Conservation (phyloP, 2,329 filamentous ascomycete species). For the Shiraia bambusicola region DNA sequence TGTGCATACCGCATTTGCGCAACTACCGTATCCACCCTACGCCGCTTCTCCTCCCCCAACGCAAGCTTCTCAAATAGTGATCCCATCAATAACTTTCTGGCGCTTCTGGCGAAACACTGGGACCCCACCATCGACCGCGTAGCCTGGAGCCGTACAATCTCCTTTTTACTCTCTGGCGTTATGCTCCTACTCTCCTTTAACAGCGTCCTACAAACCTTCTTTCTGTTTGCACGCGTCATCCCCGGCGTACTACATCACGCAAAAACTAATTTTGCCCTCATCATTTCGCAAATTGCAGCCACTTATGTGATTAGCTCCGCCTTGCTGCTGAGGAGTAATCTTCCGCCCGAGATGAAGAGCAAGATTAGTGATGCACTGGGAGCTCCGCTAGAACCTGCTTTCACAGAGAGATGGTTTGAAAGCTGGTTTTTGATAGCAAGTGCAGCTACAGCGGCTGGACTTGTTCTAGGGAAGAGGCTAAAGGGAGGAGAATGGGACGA, state of each 20-base stretch:
- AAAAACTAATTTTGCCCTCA: conserved; percentile 75
- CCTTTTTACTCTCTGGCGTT: conserved; percentile 77
- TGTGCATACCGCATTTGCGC: conserved; percentile 81
- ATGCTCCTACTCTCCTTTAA: conserved; percentile 82
- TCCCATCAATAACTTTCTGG: conserved; percentile 80
- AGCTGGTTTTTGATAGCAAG: conserved; percentile 77
- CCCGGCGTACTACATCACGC: conserved; percentile 71
- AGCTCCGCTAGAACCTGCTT: conserved; percentile 70
- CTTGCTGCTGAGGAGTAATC: conserved; percentile 73
- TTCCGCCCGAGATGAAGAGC: conserved; percentile 74
- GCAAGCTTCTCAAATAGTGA: conserved; percentile 68
- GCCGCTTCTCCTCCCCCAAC: conserved; percentile 56
- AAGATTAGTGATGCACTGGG: conserved; percentile 77
- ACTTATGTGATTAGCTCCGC: conserved; percentile 84
- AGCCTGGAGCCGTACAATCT: conserved; percentile 82
- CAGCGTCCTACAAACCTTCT: conserved; percentile 81
- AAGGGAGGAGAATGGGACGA: conserved; percentile 46
- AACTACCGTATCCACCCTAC: conserved; percentile 67
- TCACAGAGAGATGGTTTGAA: conserved; percentile 84
- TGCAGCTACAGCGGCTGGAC: conserved; percentile 65
- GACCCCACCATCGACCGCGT: conserved; percentile 79
- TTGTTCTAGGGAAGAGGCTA: conserved; percentile 70
- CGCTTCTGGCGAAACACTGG: conserved; percentile 78
- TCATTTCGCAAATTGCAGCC: conserved; percentile 77
- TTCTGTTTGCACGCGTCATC: conserved; percentile 74